phyloP scores from a whole-genome alignment of 352 stramenopile genomes.

The Phytophthora macrochlamydospora region DNA sequence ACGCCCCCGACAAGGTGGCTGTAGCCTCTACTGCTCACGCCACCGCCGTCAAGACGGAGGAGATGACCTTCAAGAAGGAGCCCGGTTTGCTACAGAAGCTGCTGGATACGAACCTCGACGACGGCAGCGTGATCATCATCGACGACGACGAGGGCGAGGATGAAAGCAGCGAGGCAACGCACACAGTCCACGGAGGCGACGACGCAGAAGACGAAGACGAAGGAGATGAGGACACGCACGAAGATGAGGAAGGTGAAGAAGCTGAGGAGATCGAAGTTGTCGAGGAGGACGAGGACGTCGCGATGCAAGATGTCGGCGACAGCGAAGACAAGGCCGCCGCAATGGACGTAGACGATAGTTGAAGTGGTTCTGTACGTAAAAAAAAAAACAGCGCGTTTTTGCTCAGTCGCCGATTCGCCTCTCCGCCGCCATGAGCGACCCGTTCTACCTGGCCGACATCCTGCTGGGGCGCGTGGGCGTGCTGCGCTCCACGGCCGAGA shows the following conservation, averaged over 20 bases:
- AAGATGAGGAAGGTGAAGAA: conserved; percentile 18
- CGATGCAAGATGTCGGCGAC: conserved; percentile 22
- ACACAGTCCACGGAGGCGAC: conserved; percentile 13
- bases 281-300: conserved; percentile 33
- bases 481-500: conserved; percentile 83
- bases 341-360: conserved; percentile 46
- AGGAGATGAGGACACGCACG: conserved; percentile 43
- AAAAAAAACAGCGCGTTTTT: not conserved
- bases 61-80: conserved; percentile 35
- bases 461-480: conserved; percentile 82
- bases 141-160: conserved; percentile 56
- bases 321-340: conserved; percentile 13
- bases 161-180: conserved; percentile 17
- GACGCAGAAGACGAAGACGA: conserved; percentile 40
- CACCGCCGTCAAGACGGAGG: conserved; percentile 20
- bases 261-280: too few species aligned
- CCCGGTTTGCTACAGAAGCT: conserved; percentile 53
- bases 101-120: conserved; percentile 52
- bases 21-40: not conserved
- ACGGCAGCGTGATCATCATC: conserved; percentile 58
- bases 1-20: not conserved
- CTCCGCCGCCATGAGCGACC: conserved; percentile 68
- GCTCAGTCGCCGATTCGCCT: conserved; percentile 13
- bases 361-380: conserved; percentile 35
- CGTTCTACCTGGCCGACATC: conserved; percentile 89